Conservation (phyloP, 371 early-diverging fungal genomes). For the Conidiobolus incongruus region DNA sequence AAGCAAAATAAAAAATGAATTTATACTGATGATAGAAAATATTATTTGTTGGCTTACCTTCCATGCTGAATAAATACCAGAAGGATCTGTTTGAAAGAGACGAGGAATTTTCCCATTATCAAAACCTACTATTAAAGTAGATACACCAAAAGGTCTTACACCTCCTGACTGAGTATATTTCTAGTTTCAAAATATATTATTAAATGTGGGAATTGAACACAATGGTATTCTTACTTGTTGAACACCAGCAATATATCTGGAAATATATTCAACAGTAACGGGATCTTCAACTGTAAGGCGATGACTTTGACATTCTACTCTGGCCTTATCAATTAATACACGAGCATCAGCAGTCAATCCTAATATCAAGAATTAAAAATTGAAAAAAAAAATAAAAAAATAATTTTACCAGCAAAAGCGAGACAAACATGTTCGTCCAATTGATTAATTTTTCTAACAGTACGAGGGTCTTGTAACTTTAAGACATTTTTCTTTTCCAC, state of each 20-base stretch:
- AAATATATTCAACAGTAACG: conserved; percentile 94
- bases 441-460: conserved; percentile 88
- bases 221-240: conserved; percentile 50
- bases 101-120: conserved; percentile 61
- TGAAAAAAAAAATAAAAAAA: not conserved
- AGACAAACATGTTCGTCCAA: conserved; percentile 92
- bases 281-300: conserved; percentile 93
- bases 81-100: conserved; percentile 97
- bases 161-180: conserved; percentile 98
- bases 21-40: not conserved
- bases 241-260: conserved; percentile 88
- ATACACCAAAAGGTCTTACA: conserved; percentile 98
- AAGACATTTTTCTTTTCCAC: conserved; percentile 94
- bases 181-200: conserved; percentile 14
- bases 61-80: conserved; percentile 98
- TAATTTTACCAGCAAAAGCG: conserved; percentile 75
- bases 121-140: conserved; percentile 91
- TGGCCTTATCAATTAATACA: conserved; percentile 88
- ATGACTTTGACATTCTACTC: conserved; percentile 94
- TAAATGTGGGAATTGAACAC: conserved; percentile 4
- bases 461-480: conserved; percentile 93
- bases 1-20: not conserved
- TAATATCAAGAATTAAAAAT: conserved; percentile 7
- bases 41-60: conserved; percentile 22
- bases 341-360: conserved; percentile 93